phyloP scores from a whole-genome alignment of 768 basidiomycete species.

The Mycena haematopus region DNA sequence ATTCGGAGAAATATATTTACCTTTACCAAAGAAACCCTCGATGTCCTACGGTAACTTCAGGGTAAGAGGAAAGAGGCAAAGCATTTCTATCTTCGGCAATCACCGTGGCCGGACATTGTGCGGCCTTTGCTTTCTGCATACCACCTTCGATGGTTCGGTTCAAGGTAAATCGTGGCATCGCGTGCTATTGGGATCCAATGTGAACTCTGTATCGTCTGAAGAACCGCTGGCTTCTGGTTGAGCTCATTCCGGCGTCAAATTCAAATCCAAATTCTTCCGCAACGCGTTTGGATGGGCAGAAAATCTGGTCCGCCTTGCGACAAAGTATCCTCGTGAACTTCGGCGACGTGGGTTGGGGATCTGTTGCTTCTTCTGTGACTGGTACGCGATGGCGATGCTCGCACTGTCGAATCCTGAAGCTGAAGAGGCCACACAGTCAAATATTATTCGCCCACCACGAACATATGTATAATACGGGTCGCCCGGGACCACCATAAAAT shows the following conservation, averaged over 20 bases:
- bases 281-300: constrained; percentile 58
- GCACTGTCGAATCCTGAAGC: neutral
- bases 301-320: constrained; percentile 71
- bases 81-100: neutral
- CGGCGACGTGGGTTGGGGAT: constrained; percentile 88
- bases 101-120: neutral
- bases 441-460: constrained; percentile 85
- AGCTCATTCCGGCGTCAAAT: constrained; percentile 65
- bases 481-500: constrained; percentile 81
- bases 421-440: constrained; percentile 64
- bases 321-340: constrained; percentile 76
- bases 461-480: constrained; percentile 85
- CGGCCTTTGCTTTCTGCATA: neutral
- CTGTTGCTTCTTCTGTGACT: constrained; percentile 71
- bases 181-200: neutral
- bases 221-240: constrained; percentile 91
- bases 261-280: constrained; percentile 24
- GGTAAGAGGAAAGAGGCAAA: constrained; percentile 2
- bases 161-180: constrained; percentile 51
- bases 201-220: constrained; percentile 35
- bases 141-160: constrained; percentile 66
- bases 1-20: neutral
- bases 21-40: constrained; percentile 6
- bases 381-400: constrained; percentile 52
- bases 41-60: constrained; percentile 10